Evolutionary conservation across 2,329 filamentous ascomycete genomes (phyloP).

Genomic region (Aureobasidium mangrovei): DNA sequence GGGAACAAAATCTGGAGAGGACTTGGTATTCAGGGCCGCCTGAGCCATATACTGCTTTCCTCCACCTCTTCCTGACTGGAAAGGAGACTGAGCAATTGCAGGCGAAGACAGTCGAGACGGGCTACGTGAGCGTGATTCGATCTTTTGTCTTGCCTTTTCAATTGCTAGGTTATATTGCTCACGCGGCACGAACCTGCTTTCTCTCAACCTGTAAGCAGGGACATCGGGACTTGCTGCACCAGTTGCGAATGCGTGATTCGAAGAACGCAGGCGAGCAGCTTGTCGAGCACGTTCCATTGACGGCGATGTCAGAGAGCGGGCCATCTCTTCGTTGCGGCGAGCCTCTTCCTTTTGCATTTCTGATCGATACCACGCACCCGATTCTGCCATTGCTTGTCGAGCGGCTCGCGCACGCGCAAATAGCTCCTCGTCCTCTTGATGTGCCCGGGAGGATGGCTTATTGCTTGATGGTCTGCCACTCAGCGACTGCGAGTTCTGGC

Average conservation of each 20-base stretch:
- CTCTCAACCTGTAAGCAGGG: conserved; percentile 28
- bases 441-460: conserved; percentile 15
- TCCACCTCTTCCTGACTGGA: background rate
- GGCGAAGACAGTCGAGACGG: background rate
- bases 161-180: conserved; percentile 28
- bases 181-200: conserved; percentile 29
- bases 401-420: conserved; percentile 27
- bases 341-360: conserved; percentile 16
- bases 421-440: conserved; percentile 26
- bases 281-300: conserved; percentile 25
- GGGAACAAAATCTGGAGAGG: background rate
- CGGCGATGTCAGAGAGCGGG: conserved; percentile 23
- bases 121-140: conserved; percentile 12
- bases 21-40: background rate
- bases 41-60: background rate
- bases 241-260: conserved; percentile 14
- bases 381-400: conserved; percentile 22
- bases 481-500: background rate
- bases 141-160: conserved; percentile 25
- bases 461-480: background rate
- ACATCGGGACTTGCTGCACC: conserved; percentile 18
- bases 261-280: conserved; percentile 24
- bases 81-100: background rate
- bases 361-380: conserved; percentile 8
- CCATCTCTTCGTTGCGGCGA: conserved; percentile 2